Evolutionary conservation across 1,284 basidiomycete genomes (phyloP).

Genomic region (Trichosporon inkin): DNA sequence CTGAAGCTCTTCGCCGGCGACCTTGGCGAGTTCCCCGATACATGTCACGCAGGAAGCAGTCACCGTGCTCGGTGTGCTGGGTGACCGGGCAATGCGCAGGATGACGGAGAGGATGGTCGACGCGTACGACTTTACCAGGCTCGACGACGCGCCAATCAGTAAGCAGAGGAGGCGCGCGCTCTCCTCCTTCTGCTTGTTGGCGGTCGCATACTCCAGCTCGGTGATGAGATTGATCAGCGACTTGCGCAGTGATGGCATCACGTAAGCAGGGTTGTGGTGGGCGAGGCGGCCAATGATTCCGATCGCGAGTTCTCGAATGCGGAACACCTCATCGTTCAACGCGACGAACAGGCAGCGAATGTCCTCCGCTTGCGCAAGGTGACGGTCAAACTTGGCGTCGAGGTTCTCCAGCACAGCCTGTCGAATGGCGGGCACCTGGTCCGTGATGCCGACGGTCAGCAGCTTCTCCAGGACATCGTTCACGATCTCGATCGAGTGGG

Average conservation of each 20-base stretch:
- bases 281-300: constrained; percentile 89
- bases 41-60: constrained; percentile 91
- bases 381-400: constrained; percentile 93
- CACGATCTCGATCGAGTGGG: constrained; percentile 94
- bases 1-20: constrained; percentile 87
- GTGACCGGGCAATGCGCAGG: constrained; percentile 69
- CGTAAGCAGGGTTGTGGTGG: constrained; percentile 95
- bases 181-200: constrained; percentile 79
- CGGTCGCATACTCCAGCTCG: constrained; percentile 93
- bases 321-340: constrained; percentile 94
- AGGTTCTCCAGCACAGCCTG: constrained; percentile 81
- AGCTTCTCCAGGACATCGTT: constrained; percentile 97
- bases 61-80: constrained; percentile 78
- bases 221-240: constrained; percentile 94
- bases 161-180: constrained; percentile 82
- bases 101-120: constrained; percentile 92
- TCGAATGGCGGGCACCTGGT: constrained; percentile 74
- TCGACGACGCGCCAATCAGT: constrained; percentile 83
- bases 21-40: constrained; percentile 86
- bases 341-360: constrained; percentile 96
- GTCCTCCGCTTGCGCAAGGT: constrained; percentile 97
- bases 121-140: constrained; percentile 94
- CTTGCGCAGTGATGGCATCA: constrained; percentile 96
- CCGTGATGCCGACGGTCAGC: constrained; percentile 92
- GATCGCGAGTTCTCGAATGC: constrained; percentile 87